Conservation (phyloP, 768 basidiomycete species). For the Auricularia auricula-judae region DNA sequence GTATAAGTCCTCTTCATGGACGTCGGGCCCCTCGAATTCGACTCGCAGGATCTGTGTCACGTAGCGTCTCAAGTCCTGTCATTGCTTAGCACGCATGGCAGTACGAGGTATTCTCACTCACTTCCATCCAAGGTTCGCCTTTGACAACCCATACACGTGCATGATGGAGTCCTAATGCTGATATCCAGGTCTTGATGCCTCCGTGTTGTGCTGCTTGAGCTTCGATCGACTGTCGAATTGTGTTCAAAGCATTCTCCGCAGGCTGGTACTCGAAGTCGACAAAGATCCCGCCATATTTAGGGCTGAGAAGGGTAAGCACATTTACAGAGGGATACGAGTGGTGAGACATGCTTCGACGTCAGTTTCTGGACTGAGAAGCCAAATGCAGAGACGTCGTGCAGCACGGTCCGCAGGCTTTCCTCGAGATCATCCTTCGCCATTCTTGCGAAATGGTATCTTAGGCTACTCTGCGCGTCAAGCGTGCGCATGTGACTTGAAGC, state of each 20-base stretch:
- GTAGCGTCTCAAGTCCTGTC: slow-evolving; percentile 76
- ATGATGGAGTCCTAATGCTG: slow-evolving; percentile 24
- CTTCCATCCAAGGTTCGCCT: slow-evolving; percentile 76
- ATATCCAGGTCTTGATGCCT: slow-evolving; percentile 50
- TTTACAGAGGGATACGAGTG: background rate
- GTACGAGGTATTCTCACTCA: slow-evolving; percentile 17
- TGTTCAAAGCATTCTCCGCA: slow-evolving; percentile 27
- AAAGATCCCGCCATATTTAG: slow-evolving; percentile 82
- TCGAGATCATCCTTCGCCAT: slow-evolving; percentile 52
- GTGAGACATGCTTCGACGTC: slow-evolving; percentile 26
- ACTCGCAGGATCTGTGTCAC: slow-evolving; percentile 63
- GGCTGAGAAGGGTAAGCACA: slow-evolving; percentile 23
- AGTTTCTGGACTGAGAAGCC: slow-evolving; percentile 53
- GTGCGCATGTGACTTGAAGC: background rate
- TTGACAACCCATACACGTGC: slow-evolving; percentile 62
- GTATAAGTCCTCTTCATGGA: slow-evolving; percentile 71
- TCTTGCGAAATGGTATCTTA: slow-evolving; percentile 53
- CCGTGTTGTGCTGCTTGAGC: slow-evolving; percentile 36
- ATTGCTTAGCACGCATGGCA: background rate
- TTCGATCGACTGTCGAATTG: slow-evolving; percentile 40
- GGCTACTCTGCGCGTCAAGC: slow-evolving; percentile 22
- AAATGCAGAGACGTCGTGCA: slow-evolving; percentile 42
- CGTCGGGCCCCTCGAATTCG: slow-evolving; percentile 83
- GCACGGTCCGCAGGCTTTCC: slow-evolving; percentile 30
- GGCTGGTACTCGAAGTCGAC: slow-evolving; percentile 55